Base-by-base conservation (phyloP, 192 early-diverging fungal genomes). In the Podochytrium sp. region DNA sequence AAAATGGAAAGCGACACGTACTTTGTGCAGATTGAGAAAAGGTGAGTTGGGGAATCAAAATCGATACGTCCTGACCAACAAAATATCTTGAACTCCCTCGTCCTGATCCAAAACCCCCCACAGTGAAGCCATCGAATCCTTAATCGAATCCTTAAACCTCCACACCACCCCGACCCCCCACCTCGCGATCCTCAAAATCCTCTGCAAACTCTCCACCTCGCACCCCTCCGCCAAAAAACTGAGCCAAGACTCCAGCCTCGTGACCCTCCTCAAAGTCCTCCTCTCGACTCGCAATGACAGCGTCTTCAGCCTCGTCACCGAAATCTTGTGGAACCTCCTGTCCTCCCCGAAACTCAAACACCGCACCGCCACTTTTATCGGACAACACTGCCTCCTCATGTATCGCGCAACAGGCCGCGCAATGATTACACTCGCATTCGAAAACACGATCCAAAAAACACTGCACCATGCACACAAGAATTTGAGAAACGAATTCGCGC, bases 251-350 rank as follows among this genome's bases (percentile, higher is more conserved):
- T 29, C 23, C 3, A 12, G 12, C 40, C 6, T 67, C 3, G 12
- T 20, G n/a, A 56, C 40, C 33, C 39, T 75, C n/a, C 6, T 75
- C n/a, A 10, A 42, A 20, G 38, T 67, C 23, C 6, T 75, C 3
- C 33, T 30, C 38, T 32, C 30, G 10, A 67, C 51, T 6, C n/a
- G 35, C n/a, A 55, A 65, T 30, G 53, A 65, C 12, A 66, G 7
- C 43, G 34, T 59, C 18, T 42, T 58, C 50, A 30, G 25, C n/a
- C 6, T 67, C 3, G 16, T 29, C 7, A 33, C 53, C 27, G 63
- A 75, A 56, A 51, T 75, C 5, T 12, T 75, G 20, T 76, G 75
- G 75, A 68, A 76, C 43, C 50, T 76, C 16, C 42, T 76, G 18
- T 25, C 55, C 7, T 70, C n/a, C 35, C n/a, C n/a, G n/a, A 67